A percentile compares a stretch with the other conserved stretches of the same genome.
These are phyloP conservation scores for Penicillium steckii DNA, from an alignment of 495 filamentous ascomycete species.

Conservation along the genomic window DNA sequence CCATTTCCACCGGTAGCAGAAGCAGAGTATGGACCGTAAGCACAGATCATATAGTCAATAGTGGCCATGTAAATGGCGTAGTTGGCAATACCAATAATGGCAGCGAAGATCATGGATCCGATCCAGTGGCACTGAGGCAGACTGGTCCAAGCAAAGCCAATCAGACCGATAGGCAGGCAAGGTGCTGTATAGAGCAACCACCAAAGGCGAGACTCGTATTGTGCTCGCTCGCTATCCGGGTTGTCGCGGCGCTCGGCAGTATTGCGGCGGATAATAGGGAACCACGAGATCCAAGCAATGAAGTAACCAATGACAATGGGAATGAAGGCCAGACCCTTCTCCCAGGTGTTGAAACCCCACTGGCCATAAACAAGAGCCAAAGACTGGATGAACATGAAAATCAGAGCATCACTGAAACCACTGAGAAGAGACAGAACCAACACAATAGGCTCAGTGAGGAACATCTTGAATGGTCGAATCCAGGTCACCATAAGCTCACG, in stretches of 20 bases:
- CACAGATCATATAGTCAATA: conserved; percentile 72
- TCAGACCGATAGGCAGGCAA: conserved; percentile 57
- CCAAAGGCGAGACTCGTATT: conserved; percentile 62
- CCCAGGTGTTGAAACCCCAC: conserved; percentile 53
- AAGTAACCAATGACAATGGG: conserved; percentile 61
- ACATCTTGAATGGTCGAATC: conserved; percentile 62
- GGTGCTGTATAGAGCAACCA: conserved; percentile 58
- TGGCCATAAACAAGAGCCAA: conserved; percentile 58
- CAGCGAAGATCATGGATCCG: conserved; percentile 59
- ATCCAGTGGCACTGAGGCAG: conserved; percentile 64
- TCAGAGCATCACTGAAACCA: conserved; percentile 61
- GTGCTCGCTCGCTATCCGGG: conserved; percentile 52
- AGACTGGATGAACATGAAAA: conserved; percentile 68
- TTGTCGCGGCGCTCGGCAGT: conserved; percentile 42
- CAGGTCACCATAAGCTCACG: conserved; percentile 55
- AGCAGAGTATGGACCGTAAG: conserved; percentile 70
- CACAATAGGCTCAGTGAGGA: conserved; percentile 61
- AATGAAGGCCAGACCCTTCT: conserved; percentile 55
- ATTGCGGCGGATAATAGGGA: conserved; percentile 55
- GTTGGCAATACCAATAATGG: conserved; percentile 68
- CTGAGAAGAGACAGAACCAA: conserved; percentile 55
- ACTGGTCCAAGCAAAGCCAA: conserved; percentile 64
- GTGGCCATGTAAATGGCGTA: conserved; percentile 73
- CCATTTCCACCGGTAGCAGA: conserved; percentile 73
- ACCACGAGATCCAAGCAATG: conserved; percentile 53